Evolutionary conservation across 2,329 filamentous ascomycete genomes (phyloP), one percentile per base, ranked within the genome.

Genomic region (Diaporthe nobilis): DNA sequence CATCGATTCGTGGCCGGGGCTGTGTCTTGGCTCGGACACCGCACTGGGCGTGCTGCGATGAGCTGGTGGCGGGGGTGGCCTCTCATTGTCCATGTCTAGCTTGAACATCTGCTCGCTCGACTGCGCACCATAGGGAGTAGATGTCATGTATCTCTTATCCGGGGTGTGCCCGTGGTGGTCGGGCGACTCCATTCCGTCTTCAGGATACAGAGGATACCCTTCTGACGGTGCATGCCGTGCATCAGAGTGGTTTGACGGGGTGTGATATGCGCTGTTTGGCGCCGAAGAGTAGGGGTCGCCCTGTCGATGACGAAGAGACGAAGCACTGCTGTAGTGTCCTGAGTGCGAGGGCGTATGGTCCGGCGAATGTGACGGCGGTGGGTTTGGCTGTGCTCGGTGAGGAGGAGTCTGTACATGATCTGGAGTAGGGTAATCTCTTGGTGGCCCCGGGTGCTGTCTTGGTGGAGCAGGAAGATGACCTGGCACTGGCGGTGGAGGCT

Each of bases 11-110:
- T 44, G 73, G 28, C 67, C 49, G 42, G 73, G 67, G 44, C 57
- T 75, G 34, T 77, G 73, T 34, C 74, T 75, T 9, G 49, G 15
- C 53, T 77, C 75, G 25, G 75, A 58, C 34, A 44, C 31, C 13
- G 39, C 63, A n/a, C 73, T 86, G 83, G 13, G 85, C 80, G 31
- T 82, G 74, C 82, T 85, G 75, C 90, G 83, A 77, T 92, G 90
- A 15, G 85, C 89, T 4, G 90, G 90, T 0, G 90, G 90, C 9
- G 89, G 90, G 4, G 90, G 90, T 8, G 90, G 90, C 3, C 85
- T 85, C 44, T 87, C 86, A 55, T 86, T 83, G 2, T 88, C 87
- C 9, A 83, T 76, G 9, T 71, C 71, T 34, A 63, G 31, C 3
- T 61, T 63, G 37, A 51, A 63, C n/a, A 5, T 83, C 20, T 85